A percentile compares a stretch with the other conserved stretches of the same genome.
These are phyloP conservation scores for Tuber magnatum DNA, from an alignment of 495 filamentous ascomycete species.

Conservation along the genomic window DNA sequence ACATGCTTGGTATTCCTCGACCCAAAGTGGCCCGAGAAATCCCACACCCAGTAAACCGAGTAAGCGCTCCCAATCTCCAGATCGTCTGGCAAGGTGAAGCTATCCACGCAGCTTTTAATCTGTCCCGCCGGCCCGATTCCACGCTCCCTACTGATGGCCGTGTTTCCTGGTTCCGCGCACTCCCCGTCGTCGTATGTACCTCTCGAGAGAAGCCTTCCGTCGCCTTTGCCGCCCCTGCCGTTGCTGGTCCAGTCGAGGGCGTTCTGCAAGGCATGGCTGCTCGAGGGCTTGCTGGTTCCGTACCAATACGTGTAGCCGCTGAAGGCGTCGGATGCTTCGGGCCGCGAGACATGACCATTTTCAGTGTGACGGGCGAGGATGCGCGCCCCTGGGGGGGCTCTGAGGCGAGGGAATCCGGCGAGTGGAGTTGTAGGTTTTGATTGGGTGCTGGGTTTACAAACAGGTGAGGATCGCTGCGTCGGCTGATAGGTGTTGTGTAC, in stretches of 20 bases:
- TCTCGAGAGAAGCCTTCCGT: conserved; percentile 12
- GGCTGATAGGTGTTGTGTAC: conserved; percentile 19
- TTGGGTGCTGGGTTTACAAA: conserved; percentile 20
- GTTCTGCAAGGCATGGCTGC: conserved; percentile 12
- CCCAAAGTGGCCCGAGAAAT: conserved; percentile 26
- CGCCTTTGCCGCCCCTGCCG: conserved; percentile 13
- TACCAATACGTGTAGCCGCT: conserved; percentile 33
- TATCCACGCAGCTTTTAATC: conserved; percentile 19
- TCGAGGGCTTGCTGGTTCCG: conserved; percentile 19
- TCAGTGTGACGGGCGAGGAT: conserved; percentile 25
- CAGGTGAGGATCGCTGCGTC: background rate
- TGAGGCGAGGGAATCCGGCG: conserved; percentile 14
- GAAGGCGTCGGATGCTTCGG: conserved; percentile 5
- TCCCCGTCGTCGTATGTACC: conserved; percentile 27
- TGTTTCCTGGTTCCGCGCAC: conserved; percentile 27
- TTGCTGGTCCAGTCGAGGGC: conserved; percentile 20
- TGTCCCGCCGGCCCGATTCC: conserved; percentile 19
- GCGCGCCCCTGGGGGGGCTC: conserved; percentile 26
- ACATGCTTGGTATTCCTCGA: conserved; percentile 6
- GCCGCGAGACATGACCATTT: conserved; percentile 30
- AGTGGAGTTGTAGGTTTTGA: conserved; percentile 9
- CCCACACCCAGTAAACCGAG: conserved; percentile 33
- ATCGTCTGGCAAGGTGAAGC: conserved; percentile 18
- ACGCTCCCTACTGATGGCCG: conserved; percentile 13
- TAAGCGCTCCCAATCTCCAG: conserved; percentile 18